Evolutionary conservation across 768 basidiomycete species (phyloP).

Genomic region (Piloderma croceum): DNA sequence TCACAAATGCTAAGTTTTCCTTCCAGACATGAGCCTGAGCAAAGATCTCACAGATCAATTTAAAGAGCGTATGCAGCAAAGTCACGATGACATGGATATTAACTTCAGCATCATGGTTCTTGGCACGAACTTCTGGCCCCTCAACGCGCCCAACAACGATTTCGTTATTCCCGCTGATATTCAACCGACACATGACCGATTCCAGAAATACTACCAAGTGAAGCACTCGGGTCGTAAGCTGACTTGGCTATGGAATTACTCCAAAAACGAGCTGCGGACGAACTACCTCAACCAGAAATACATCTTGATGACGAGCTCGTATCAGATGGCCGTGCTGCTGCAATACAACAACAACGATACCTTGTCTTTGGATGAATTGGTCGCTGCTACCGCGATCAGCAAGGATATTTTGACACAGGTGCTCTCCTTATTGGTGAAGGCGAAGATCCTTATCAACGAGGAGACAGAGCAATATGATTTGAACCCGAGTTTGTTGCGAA

Average conservation of each 20-base stretch:
- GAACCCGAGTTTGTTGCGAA: slow-evolving; percentile 69
- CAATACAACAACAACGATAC: slow-evolving; percentile 93
- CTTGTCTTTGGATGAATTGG: slow-evolving; percentile 74
- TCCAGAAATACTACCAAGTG: slow-evolving; percentile 87
- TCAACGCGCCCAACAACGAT: slow-evolving; percentile 76
- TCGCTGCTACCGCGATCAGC: slow-evolving; percentile 70
- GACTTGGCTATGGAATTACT: slow-evolving; percentile 98
- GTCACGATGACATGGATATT: slow-evolving; percentile 81
- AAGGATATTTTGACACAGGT: slow-evolving; percentile 77
- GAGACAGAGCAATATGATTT: slow-evolving; percentile 88
- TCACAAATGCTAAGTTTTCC: not conserved
- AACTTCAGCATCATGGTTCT: slow-evolving; percentile 92
- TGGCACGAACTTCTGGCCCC: slow-evolving; percentile 94
- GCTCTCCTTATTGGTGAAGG: slow-evolving; percentile 71
- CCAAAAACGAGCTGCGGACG: slow-evolving; percentile 92
- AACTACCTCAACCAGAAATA: slow-evolving; percentile 93
- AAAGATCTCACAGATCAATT: slow-evolving; percentile 94
- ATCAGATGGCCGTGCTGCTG: slow-evolving; percentile 90
- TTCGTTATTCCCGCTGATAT: slow-evolving; percentile 89
- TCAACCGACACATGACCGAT: slow-evolving; percentile 80
- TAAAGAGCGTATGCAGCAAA: slow-evolving; percentile 87
- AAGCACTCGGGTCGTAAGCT: slow-evolving; percentile 94
- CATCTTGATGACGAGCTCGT: slow-evolving; percentile 91
- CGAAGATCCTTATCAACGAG: slow-evolving; percentile 84
- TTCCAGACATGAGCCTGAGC: slow-evolving; percentile 85